A percentile compares a stretch with the other conserved stretches of the same genome.
These are phyloP conservation scores for Tolypocladium paradoxum DNA, from an alignment of 2,329 filamentous ascomycete genomes.

Conservation along the genomic window DNA sequence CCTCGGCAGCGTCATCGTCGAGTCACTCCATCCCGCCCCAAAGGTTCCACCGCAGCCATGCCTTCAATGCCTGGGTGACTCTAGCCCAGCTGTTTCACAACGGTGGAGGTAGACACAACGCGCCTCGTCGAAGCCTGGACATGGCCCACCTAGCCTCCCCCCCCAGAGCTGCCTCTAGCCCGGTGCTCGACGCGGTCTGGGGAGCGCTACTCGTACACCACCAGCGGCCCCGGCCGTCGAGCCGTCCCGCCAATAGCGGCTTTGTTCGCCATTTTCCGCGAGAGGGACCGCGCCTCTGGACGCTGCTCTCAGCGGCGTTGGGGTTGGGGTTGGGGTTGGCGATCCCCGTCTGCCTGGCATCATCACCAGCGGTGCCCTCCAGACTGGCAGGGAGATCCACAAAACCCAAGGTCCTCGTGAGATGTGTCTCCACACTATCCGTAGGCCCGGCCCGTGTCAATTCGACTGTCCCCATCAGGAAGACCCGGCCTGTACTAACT, in stretches of 20 bases:
- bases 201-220: background rate
- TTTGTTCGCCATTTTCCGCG: background rate
- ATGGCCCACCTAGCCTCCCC: no score
- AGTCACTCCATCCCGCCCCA: background rate
- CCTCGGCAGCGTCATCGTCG: background rate
- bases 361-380: no score
- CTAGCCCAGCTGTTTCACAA: background rate
- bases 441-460: no score
- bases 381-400: no score
- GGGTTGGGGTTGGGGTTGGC: no score
- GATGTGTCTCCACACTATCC: no score
- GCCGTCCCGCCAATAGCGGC: background rate
- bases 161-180: background rate
- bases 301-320: no score
- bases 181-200: background rate
- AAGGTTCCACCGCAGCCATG: background rate
- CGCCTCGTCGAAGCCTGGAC: background rate
- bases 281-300: background rate
- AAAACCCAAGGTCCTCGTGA: no score
- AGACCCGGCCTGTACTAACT: no score
- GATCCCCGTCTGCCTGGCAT: no score
- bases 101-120: no score
- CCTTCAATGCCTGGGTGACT: background rate
- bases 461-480: no score
- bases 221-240: background rate